These are phyloP conservation scores for Durusdinium trenchii DNA, from an alignment of 73 alveolate species.

Conservation along the genomic window DNA sequence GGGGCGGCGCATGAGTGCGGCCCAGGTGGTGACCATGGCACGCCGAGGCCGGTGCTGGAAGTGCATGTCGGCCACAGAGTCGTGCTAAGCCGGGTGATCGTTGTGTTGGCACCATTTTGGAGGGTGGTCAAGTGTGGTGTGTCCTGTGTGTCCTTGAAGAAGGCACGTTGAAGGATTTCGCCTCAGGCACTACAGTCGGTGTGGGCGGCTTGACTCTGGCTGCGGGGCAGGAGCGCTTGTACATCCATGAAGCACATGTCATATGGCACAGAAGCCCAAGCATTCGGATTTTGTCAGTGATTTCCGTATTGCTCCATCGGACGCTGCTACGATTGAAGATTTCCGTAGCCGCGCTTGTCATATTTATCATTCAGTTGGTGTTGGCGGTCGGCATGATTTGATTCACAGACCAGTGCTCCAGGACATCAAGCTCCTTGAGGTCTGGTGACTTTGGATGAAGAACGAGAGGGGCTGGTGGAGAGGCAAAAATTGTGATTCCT, in stretches of 20 bases:
- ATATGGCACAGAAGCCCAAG: neutral
- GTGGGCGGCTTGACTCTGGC: conserved; percentile 59
- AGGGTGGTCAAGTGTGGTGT: no score
- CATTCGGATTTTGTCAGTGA: neutral
- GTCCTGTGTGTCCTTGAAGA: neutral
- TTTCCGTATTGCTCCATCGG: neutral
- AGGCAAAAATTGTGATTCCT: no score
- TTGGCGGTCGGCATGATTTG: neutral
- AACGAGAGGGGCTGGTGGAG: neutral
- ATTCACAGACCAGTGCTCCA: no score
- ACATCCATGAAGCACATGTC: neutral
- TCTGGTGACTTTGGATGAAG: conserved; percentile 36
- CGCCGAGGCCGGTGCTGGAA: no score
- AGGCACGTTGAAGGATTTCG: neutral
- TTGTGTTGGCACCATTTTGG: no score
- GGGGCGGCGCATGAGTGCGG: conserved; percentile 38
- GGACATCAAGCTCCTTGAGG: conserved; percentile 82
- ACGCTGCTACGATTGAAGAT: no score
- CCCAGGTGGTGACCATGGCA: neutral
- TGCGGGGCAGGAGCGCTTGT: conserved; percentile 27
- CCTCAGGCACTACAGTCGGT: conserved; percentile 77
- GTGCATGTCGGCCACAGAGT: no score
- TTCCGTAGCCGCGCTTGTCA: no score
- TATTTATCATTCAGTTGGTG: neutral
- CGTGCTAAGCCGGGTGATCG: no score